phyloP scores from a whole-genome alignment of 176 grass and related monocot species.

The Cenchrus americanus region DNA sequence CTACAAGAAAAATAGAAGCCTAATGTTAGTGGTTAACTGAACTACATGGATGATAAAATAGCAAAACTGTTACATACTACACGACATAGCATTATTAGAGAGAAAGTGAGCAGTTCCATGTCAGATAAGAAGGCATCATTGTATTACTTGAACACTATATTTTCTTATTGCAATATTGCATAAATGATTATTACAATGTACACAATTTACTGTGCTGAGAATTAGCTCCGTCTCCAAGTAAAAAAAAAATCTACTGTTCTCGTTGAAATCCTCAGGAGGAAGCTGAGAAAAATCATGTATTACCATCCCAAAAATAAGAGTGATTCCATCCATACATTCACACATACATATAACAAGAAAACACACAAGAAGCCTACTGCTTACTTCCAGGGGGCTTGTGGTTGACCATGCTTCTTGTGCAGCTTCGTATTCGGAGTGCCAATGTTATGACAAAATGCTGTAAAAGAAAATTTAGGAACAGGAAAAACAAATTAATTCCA shows the following conservation, averaged over 20 bases:
- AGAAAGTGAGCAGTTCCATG: background rate
- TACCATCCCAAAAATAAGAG: constrained; percentile 1
- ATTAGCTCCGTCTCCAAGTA: constrained; percentile 21
- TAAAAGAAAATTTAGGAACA: constrained; percentile 21
- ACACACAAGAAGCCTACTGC: constrained; percentile 25
- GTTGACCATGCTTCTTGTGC: constrained; percentile 36
- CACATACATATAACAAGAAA: background rate
- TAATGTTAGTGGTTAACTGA: constrained; percentile 19
- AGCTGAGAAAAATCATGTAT: background rate
- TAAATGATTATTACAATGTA: constrained; percentile 3
- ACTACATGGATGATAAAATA: constrained; percentile 2
- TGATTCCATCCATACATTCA: background rate
- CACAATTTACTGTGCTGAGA: background rate
- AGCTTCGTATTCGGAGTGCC: constrained; percentile 31
- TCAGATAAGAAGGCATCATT: constrained; percentile 18
- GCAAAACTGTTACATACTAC: constrained; percentile 14
- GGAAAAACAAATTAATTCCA: background rate
- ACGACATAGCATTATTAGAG: background rate
- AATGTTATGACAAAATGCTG: constrained; percentile 10
- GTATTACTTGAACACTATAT: constrained; percentile 1
- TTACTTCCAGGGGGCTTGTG: constrained; percentile 69
- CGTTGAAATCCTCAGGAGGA: background rate
- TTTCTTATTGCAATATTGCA: constrained; percentile 17
- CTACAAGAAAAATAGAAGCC: constrained; percentile 43
- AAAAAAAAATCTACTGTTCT: background rate